A percentile compares a stretch with the other conserved stretches of the same genome.
phyloP scores from a whole-genome alignment of 192 early-diverging fungal species.

The Fimicolochytrium jonesii region DNA sequence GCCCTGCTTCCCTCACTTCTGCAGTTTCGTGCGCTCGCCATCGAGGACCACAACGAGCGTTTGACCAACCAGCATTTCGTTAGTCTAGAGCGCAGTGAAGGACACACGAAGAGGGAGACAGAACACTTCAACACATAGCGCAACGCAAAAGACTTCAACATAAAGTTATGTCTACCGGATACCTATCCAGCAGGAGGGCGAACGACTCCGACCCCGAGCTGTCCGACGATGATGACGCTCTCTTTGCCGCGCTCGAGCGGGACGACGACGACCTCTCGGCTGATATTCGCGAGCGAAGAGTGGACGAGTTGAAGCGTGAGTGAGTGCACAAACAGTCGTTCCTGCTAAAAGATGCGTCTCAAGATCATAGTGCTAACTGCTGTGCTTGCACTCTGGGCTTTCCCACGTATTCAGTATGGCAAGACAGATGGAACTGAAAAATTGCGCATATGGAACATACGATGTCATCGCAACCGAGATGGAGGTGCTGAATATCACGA shows the following conservation, averaged over 20 bases:
- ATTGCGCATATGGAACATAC: conserved; percentile 69
- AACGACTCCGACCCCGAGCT: too few species aligned
- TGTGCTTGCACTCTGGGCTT: neutral
- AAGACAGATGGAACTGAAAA: conserved; percentile 56
- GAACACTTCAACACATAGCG: too few species aligned
- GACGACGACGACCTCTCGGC: conserved; percentile 75
- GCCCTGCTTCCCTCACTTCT: too few species aligned
- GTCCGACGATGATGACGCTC: conserved; percentile 66
- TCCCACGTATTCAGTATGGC: conserved; percentile 47
- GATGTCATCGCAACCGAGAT: conserved; percentile 74
- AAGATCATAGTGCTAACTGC: neutral
- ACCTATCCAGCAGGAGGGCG: too few species aligned
- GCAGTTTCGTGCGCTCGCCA: too few species aligned
- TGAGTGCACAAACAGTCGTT: conserved; percentile 33
- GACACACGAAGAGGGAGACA: too few species aligned
- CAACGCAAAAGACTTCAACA: too few species aligned
- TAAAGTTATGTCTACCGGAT: too few species aligned
- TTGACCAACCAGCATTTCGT: too few species aligned
- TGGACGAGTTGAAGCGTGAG: conserved; percentile 83
- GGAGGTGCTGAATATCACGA: conserved; percentile 76
- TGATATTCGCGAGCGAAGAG: conserved; percentile 72
- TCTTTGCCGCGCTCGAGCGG: conserved; percentile 79
- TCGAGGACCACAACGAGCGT: too few species aligned
- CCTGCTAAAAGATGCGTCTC: neutral
- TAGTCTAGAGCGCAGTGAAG: too few species aligned